Base-by-base conservation (phyloP, 225 moss, liverwort and hornwort genomes). In the Pseudoscleropodium purum region DNA sequence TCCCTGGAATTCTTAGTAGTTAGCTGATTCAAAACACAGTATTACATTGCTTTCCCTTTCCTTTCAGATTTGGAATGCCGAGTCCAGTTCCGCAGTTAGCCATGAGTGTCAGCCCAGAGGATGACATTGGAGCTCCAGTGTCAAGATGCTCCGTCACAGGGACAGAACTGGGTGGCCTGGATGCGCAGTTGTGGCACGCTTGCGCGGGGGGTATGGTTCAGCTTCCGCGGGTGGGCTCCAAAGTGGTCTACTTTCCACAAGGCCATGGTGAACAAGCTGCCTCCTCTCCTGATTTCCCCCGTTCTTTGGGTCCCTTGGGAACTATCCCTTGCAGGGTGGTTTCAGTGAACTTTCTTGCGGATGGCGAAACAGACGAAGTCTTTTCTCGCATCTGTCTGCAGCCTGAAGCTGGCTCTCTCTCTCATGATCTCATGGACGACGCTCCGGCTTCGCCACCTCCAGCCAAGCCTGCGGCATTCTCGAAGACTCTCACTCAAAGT, bases 201-300 rank as follows among this genome's bases (percentile, higher is more conserved):
- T 97, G 97, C 84, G 97, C 97, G 57, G 96, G 97, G 45, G 95
- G 95, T 29, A 97, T 97, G 97, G 96, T 96, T 14, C 97, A 97
- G 84, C 95, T 97, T 37, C 96, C 97, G 7, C 91, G 93, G 59
- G 94, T 95, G 26, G 95, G 96, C 36, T 90, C 95, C 43, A 95
- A 94, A 62, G 96, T 96, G 59, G 95, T 97, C 59, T 97, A 97
- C 90, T 97, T 97, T 65, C 96, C 95, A 7, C 97, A 97, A 91
- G 96, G 97, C 85, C 96, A 96, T 77, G 96, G 94, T 64, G 96
- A 97, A 91, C 97, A 97, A 92, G 95, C 97, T 86, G 95, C 96
- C 47, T 94, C 94, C 68, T 87, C 95, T n/a, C 96, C 95, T 25
- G 95, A 96, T 89, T 96, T 97, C 52, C 95, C 95, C 68, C 89